phyloP scores from a whole-genome alignment of 306 rosid species.

The apple (Malus domestica) region DNA sequence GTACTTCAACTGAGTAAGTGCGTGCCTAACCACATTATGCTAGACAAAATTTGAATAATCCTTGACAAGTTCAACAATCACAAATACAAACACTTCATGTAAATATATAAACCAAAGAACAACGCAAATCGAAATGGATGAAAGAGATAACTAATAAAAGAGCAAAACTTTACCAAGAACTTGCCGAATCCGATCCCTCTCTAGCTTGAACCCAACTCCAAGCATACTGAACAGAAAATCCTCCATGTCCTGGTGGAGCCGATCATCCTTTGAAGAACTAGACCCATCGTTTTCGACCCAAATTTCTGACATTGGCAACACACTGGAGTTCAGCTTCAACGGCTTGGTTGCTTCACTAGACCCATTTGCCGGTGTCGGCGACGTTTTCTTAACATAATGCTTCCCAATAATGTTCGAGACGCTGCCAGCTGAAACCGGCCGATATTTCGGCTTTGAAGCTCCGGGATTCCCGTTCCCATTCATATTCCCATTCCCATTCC shows the following conservation, averaged over 20 bases:
- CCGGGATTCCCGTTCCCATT: slow-evolving; percentile 7
- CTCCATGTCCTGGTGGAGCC: slow-evolving; percentile 59
- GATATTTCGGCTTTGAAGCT: slow-evolving; percentile 29
- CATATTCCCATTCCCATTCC: neutral
- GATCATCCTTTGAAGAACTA: slow-evolving; percentile 15
- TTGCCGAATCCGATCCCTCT: slow-evolving; percentile 48
- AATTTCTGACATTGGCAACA: slow-evolving; percentile 38
- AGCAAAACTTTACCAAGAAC: slow-evolving; percentile 58
- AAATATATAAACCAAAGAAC: neutral
- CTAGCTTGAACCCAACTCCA: slow-evolving; percentile 68
- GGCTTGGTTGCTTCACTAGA: slow-evolving; percentile 31
- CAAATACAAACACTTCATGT: neutral
- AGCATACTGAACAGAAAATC: slow-evolving; percentile 73
- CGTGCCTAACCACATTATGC: neutral
- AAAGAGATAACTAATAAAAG: neutral
- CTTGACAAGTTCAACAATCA: neutral
- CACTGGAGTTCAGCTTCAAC: slow-evolving; percentile 39
- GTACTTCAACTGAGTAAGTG: neutral
- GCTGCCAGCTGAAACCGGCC: slow-evolving; percentile 52
- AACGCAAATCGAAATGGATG: neutral
- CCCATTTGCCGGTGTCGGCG: slow-evolving; percentile 34
- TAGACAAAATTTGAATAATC: neutral
- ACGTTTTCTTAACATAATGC: slow-evolving; percentile 29
- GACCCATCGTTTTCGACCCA: slow-evolving; percentile 32
- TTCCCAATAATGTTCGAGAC: slow-evolving; percentile 61